Base-by-base conservation (phyloP, 106 monocot genomes). In the Ottelia alismoides region DNA sequence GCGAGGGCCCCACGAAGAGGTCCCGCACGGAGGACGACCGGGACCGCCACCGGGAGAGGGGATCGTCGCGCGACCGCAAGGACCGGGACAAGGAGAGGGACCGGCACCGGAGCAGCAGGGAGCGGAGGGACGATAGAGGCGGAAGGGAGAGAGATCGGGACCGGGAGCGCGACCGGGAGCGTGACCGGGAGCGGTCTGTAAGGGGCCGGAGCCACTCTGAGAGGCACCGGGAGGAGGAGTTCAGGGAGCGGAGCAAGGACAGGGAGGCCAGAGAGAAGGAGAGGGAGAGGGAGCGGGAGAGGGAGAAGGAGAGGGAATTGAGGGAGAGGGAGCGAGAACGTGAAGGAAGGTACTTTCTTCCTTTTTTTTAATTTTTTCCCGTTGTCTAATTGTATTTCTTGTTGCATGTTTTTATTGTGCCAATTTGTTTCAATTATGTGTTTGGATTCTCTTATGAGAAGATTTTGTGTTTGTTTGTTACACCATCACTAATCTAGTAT, bases 171-270 rank as follows among this genome's bases (percentile, higher is more conserved):
- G n/a, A n/a, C n/a, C n/a, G n/a, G n/a, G n/a, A n/a, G n/a, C n/a
- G n/a, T n/a, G 68, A 68, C 19, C 28, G 47, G 22, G 66, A 73
- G 4, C 53, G 73, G 45, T 53, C 56, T 0, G 50, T 68, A 45
- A 61, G 76, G 51, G 84, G 79, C 58, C 32, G 65, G 30, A 80
- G 83, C 56, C 61, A 71, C 20, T 71, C 75, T 10, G 88, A 76
- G 64, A 79, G 70, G 60, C 51, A 52, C 23, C 65, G 27, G 2
- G 78, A 72, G 0, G 69, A 73, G 32, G 88, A 88, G 27, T 50
- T 52, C 40, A 62, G 57, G 49, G 58, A 63, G 47, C 73, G 44
- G 61, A 69, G 60, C 23, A 58, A 47, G 35, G 72, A 69, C 30
- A 69, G 52, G 47, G 64, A n/a, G n/a, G n/a, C n/a, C n/a, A n/a